A percentile compares a stretch with the other conserved stretches of the same genome.
Conservation (phyloP, 2,329 filamentous ascomycete species). For the Ciborinia camelliae region DNA sequence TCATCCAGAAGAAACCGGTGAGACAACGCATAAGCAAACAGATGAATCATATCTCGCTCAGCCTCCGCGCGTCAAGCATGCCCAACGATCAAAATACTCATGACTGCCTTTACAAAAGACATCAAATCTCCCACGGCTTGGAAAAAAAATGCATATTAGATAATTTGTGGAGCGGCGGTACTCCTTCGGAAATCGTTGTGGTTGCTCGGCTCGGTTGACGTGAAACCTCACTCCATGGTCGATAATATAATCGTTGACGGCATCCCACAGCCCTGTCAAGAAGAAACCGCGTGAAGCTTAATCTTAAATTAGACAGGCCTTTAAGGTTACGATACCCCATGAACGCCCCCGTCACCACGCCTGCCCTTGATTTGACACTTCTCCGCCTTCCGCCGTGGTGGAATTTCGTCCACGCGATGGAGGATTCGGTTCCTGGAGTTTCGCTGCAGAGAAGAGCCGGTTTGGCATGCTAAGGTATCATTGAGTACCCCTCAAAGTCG, state of each 20-base stretch:
- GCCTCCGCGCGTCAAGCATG: no score
- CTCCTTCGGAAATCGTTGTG: not conserved
- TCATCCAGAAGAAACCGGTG: not conserved
- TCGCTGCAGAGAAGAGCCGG: no score
- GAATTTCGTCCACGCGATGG: not conserved
- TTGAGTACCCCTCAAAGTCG: not conserved
- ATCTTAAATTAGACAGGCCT: not conserved
- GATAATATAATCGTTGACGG: not conserved
- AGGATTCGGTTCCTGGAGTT: not conserved
- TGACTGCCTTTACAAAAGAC: not conserved
- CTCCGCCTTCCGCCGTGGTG: no score
- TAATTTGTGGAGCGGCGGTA: not conserved
- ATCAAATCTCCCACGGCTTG: not conserved
- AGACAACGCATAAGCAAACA: slow-evolving; percentile 13
- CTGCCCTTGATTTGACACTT: not conserved
- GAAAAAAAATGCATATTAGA: not conserved
- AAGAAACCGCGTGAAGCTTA: no score
- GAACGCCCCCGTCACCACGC: not conserved
- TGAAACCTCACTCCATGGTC: not conserved
- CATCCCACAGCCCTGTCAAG: not conserved
- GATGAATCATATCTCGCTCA: slow-evolving; percentile 5
- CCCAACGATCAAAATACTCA: not conserved
- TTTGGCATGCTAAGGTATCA: not conserved
- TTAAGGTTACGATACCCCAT: not conserved
- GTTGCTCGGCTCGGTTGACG: not conserved